phyloP scores from a whole-genome alignment of 805 yeast species.

The Kodamaea hsintzibuensis region DNA sequence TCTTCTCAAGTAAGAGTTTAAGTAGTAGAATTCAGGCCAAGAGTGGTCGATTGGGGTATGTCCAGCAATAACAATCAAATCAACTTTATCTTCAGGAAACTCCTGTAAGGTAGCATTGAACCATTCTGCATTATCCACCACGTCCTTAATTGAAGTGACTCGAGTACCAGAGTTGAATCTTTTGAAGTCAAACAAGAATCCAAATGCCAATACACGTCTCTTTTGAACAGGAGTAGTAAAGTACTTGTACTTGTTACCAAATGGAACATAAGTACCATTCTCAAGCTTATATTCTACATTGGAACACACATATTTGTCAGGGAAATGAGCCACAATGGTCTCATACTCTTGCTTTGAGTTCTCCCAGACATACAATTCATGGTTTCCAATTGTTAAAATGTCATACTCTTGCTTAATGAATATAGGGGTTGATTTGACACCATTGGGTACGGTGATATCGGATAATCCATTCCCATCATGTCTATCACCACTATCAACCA shows the following conservation, averaged over 20 bases:
- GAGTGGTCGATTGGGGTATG: slow-evolving; percentile 65
- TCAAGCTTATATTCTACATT: slow-evolving; percentile 62
- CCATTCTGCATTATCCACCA: slow-evolving; percentile 59
- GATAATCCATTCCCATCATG: slow-evolving; percentile 93
- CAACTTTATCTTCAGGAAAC: slow-evolving; percentile 45
- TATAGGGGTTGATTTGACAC: slow-evolving; percentile 58
- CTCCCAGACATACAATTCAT: slow-evolving; percentile 75
- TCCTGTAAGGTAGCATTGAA: slow-evolving; percentile 47
- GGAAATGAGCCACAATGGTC: slow-evolving; percentile 55
- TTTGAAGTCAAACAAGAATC: slow-evolving; percentile 76
- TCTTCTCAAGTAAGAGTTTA: slow-evolving; percentile 53
- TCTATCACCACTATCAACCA: slow-evolving; percentile 89
- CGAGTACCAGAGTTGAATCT: slow-evolving; percentile 58
- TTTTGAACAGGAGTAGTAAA: slow-evolving; percentile 60
- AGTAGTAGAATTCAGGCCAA: slow-evolving; percentile 52
- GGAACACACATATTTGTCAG: slow-evolving; percentile 66
- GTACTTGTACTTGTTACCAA: slow-evolving; percentile 67
- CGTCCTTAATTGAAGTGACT: slow-evolving; percentile 61
- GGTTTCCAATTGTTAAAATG: slow-evolving; percentile 84
- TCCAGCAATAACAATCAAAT: slow-evolving; percentile 69
- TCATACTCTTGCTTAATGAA: slow-evolving; percentile 72
- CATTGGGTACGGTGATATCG: slow-evolving; percentile 77
- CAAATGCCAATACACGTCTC: slow-evolving; percentile 62
- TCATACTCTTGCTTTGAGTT: slow-evolving; percentile 68
- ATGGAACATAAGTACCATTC: slow-evolving; percentile 51